Conservation (phyloP, 2,329 filamentous ascomycete species). For the Nemania diffusa region DNA sequence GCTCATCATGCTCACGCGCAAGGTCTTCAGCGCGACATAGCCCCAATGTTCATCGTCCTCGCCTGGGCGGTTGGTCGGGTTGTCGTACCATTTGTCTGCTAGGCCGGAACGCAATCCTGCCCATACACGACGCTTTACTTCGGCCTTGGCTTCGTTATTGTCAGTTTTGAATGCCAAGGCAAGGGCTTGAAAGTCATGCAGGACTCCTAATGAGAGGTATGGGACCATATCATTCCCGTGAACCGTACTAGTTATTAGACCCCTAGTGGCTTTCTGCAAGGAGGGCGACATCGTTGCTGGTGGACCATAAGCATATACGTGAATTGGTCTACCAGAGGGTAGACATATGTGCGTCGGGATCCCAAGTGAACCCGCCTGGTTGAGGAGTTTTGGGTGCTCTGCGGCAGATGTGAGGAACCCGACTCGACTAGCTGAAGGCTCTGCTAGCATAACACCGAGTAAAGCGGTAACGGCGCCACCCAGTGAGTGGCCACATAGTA, state of each 20-base stretch:
- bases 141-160: constrained; percentile 71
- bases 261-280: constrained; percentile 75
- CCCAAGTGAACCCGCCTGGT: constrained; percentile 41
- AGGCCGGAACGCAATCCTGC: constrained; percentile 71
- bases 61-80: constrained; percentile 52
- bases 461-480: constrained; percentile 76
- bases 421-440: constrained; percentile 64
- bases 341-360: constrained; percentile 59
- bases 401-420: constrained; percentile 71
- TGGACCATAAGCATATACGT: constrained; percentile 82
- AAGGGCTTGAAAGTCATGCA: constrained; percentile 79
- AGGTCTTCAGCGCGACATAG: constrained; percentile 71
- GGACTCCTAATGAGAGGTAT: constrained; percentile 75
- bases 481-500: constrained; percentile 75
- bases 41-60: constrained; percentile 76
- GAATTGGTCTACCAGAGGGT: constrained; percentile 75
- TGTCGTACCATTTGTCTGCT: constrained; percentile 68
- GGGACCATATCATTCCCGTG: constrained; percentile 80
- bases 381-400: constrained; percentile 56
- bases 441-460: constrained; percentile 76
- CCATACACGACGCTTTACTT: constrained; percentile 75
- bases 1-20: constrained; percentile 75
- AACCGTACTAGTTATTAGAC: constrained; percentile 78
- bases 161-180: constrained; percentile 79
- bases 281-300: constrained; percentile 77